These are phyloP conservation scores for Amauroascus niger DNA, from an alignment of 2,329 filamentous ascomycete genomes.

Conservation along the genomic window DNA sequence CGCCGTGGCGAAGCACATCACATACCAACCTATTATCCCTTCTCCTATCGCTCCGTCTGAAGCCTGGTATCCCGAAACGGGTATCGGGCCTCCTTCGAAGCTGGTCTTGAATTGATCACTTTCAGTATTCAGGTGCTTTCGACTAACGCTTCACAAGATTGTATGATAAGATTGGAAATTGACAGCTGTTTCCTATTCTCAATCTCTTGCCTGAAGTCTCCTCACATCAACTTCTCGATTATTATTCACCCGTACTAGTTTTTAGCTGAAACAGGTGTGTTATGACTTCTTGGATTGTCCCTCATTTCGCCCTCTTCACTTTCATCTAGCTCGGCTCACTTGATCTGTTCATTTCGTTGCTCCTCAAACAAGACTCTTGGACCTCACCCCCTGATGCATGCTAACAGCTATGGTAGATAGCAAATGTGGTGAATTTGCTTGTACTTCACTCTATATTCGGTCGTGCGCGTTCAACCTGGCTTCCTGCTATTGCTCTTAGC, in stretches of 20 bases:
- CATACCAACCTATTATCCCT: background rate
- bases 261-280: constrained; percentile 2
- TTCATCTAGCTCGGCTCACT: background rate
- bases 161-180: background rate
- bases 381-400: background rate
- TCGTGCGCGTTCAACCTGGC: background rate
- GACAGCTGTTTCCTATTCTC: background rate
- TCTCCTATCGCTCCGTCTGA: background rate
- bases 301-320: background rate
- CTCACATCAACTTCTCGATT: background rate
- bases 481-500: background rate
- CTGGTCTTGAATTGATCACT: background rate
- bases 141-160: background rate
- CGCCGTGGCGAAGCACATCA: background rate
- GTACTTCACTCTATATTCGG: background rate
- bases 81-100: background rate
- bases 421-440: background rate
- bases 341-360: background rate
- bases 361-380: background rate
- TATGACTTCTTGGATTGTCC: background rate
- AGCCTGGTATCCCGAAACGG: no score
- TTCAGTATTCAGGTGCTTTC: background rate
- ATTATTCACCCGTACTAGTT: background rate
- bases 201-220: background rate
- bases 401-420: background rate